Evolutionary conservation across 1,139 yeast genomes (phyloP), one percentile per base, ranked within the genome.

Genomic region (Tardiomyces blankii): DNA sequence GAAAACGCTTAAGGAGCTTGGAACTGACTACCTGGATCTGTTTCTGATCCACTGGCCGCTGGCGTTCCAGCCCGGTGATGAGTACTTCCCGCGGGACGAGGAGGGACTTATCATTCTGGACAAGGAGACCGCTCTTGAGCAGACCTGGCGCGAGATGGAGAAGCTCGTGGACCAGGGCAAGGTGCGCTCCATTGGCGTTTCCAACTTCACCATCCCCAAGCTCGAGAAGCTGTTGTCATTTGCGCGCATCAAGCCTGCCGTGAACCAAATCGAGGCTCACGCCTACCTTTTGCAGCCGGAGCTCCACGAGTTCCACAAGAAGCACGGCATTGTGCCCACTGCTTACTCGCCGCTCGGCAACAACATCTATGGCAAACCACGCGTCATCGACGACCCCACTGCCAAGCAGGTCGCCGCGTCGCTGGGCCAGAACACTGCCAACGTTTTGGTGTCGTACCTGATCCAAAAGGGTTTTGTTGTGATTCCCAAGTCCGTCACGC

Each of bases 11-110:
- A 61, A 73, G 55, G 78, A 78, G 58, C 70, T 88, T 55, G 82
- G 82, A 1, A 66, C 84, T 54, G 94, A 84, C 46, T 88, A 88
- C 58, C 80, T 88, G 48, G 96, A 88, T 62, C 70, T 88, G 55
- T 82, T 81, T 63, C 72, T 88, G 61, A 75, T 86, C 59, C 96
- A 89, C 67, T 88, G 95, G 95, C 96, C 96, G 3, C 70, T 75
- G 43, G 70, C 78, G 45, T 69, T 73, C 51, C 60, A 60, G 52
- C 57, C 58, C 30, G 61, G 63, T 32, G 63, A 63, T 45, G 54
- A 65, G 30, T 43, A 51, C 8, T 50, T 65, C 40, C 75, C 77
- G 42, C 40, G 38, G 18, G 55, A 56, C 16, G 59, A 60, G 13
- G 70, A 69, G 44, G 76, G 75, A 13, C 56, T 66, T 6, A 55